A percentile compares a stretch with the other conserved stretches of the same genome.
Conservation (phyloP, 306 rosid species). For the Begonia peltatifolia region DNA sequence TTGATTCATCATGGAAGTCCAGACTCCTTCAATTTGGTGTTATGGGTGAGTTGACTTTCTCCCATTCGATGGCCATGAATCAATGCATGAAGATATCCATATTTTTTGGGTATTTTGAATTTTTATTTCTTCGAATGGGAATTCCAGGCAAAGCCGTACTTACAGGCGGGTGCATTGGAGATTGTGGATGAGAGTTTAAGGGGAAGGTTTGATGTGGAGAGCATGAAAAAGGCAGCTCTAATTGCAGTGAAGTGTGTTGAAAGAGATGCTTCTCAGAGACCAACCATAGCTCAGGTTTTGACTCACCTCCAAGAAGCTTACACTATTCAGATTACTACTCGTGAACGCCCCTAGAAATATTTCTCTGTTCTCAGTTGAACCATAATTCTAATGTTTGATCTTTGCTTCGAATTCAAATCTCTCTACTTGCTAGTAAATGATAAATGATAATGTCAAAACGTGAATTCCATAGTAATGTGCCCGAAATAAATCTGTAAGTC, state of each 20-base stretch:
- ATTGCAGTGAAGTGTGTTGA: slow-evolving; percentile 67
- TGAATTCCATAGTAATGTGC: too few species aligned
- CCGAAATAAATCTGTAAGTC: too few species aligned
- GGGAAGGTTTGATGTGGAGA: slow-evolving; percentile 44
- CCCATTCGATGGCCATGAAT: not conserved
- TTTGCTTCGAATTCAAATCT: not conserved
- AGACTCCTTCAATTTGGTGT: slow-evolving; percentile 83
- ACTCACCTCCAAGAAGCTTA: slow-evolving; percentile 70
- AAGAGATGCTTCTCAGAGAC: slow-evolving; percentile 81
- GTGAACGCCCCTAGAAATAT: slow-evolving; percentile 2
- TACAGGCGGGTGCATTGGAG: slow-evolving; percentile 84
- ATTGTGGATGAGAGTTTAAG: slow-evolving; percentile 60
- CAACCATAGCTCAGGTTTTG: slow-evolving; percentile 60
- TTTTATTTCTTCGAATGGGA: not conserved
- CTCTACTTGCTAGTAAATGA: not conserved
- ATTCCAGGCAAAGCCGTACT: slow-evolving; percentile 80
- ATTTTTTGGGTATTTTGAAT: not conserved
- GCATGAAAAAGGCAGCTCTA: slow-evolving; percentile 61
- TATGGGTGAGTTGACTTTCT: slow-evolving; percentile 45
- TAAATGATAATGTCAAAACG: not conserved
- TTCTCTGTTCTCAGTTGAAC: too few species aligned
- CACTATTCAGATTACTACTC: slow-evolving; percentile 45
- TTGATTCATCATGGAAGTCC: slow-evolving; percentile 72
- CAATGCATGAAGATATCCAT: not conserved
- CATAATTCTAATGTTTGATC: too few species aligned